Conservation (phyloP, 805 yeast species). For the Ogataea nonfermentans region DNA sequence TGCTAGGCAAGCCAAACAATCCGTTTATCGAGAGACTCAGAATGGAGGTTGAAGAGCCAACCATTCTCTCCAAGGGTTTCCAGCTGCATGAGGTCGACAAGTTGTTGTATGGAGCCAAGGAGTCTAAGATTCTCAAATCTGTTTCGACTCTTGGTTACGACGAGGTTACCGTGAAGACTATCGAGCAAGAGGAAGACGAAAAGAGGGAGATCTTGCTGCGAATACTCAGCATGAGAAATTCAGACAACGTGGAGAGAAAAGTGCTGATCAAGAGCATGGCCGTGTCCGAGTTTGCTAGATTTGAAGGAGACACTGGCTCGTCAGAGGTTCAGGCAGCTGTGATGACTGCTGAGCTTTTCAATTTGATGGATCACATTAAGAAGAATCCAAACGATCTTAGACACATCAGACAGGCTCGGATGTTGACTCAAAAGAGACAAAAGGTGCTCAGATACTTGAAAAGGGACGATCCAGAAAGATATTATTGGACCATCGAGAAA, state of each 20-base stretch:
- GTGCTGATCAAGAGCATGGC: conserved; percentile 65
- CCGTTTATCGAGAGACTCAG: conserved; percentile 68
- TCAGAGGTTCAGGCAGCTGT: conserved; percentile 96
- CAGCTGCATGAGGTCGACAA: conserved; percentile 67
- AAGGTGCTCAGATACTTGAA: conserved; percentile 78
- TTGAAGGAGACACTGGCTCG: conserved; percentile 90
- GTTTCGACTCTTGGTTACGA: conserved; percentile 22
- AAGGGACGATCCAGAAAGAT: conserved; percentile 73
- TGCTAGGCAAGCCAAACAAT: conserved; percentile 66
- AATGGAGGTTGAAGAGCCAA: conserved; percentile 65
- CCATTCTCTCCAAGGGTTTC: conserved; percentile 59
- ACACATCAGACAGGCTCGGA: conserved; percentile 69
- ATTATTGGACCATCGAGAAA: conserved; percentile 82
- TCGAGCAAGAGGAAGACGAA: conserved; percentile 42
- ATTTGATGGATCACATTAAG: conserved; percentile 69
- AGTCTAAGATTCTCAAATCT: conserved; percentile 45
- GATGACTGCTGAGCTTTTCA: conserved; percentile 75
- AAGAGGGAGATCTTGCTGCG: conserved; percentile 70
- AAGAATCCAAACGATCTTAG: conserved; percentile 69
- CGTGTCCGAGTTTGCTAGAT: conserved; percentile 72
- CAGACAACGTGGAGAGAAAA: conserved; percentile 55
- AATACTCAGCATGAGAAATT: conserved; percentile 71
- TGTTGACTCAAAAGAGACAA: conserved; percentile 88
- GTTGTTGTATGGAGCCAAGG: conserved; percentile 73
- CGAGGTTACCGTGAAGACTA: conserved; percentile 20